Evolutionary conservation across 148 eudicot species (phyloP), one percentile per base, ranked within the genome.

Genomic region (Bassia scoparia): DNA sequence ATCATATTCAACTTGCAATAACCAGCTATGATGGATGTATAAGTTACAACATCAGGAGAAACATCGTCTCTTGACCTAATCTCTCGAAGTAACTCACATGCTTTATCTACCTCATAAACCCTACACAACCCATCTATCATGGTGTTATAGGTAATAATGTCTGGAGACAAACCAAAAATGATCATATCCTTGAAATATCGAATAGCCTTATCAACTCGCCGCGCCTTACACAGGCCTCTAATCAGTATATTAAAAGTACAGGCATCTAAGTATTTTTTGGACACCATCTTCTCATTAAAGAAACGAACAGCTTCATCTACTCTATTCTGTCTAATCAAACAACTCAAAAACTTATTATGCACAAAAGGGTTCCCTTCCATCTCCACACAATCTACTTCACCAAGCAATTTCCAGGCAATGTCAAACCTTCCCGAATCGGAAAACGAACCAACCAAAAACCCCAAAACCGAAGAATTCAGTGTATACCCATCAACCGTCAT

Each of bases 171-270:
- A 70, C 79, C 76, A 70, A 88, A 88, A 70, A 55, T 80, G 35
- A 70, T 71, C 93, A 94, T 88, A n/a, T 68, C 77, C 61, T 82
- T 65, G 16, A 89, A 88, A 63, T 88, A 73, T 76, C 61, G 68
- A 70, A 79, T 81, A 63, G 92, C 98, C 72, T 74, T 76, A 21
- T 87, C 90, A 43, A 86, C 83, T 67, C 81, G 71, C 38, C 87
- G 81, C 35, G 46, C 75, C 74, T 79, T 84, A 80, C 98, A 89
- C 38, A 95, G 85, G 43, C 93, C 98, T 63, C 79, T 79, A 65
- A 95, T 84, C 60, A 95, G 77, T 46, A 88, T 89, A 73, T 95
- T 95, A 71, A 91, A 87, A 4, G 81, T 84, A 56, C 83, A 91
- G 69, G 83, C 88, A 84, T 89, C 97, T 17, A 83, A 82, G 31